A percentile compares a stretch with the other conserved stretches of the same genome.
These are phyloP conservation scores for Mercurialis annua DNA, from an alignment of 345 rosid genomes.

Conservation along the genomic window DNA sequence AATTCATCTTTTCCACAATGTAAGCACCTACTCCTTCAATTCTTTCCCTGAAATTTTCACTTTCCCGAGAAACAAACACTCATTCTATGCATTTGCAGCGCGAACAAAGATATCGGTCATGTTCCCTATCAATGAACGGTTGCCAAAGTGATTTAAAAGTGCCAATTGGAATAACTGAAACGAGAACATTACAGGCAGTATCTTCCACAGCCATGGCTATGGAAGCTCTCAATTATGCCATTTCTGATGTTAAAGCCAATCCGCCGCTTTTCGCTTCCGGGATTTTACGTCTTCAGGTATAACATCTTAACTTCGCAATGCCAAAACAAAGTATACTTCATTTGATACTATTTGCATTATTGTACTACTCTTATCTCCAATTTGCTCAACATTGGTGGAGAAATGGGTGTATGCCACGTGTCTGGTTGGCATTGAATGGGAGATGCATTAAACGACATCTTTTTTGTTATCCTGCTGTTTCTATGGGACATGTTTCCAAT, in stretches of 20 bases:
- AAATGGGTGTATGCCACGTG: slow-evolving; percentile 45
- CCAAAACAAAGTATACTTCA: too few relatives aligned
- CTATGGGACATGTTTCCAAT: not conserved
- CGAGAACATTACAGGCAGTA: slow-evolving; percentile 47
- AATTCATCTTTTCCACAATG: slow-evolving; percentile 22
- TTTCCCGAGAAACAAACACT: not conserved
- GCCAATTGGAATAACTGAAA: slow-evolving; percentile 53
- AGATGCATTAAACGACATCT: too few relatives aligned
- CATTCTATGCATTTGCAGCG: not conserved
- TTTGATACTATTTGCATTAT: not conserved
- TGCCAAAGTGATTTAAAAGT: slow-evolving; percentile 46
- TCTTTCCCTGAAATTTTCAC: not conserved
- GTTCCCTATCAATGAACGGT: slow-evolving; percentile 73
- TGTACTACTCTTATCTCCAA: slow-evolving; percentile 15
- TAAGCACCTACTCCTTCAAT: slow-evolving; percentile 8
- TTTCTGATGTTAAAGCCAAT: slow-evolving; percentile 38
- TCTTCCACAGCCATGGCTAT: slow-evolving; percentile 48
- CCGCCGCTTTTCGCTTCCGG: slow-evolving; percentile 63
- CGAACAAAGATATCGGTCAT: slow-evolving; percentile 33
- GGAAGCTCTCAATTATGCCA: slow-evolving; percentile 49
- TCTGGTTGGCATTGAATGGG: slow-evolving; percentile 14
- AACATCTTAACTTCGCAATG: not conserved
- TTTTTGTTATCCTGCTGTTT: not conserved
- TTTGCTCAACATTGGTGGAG: not conserved
- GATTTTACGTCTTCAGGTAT: slow-evolving; percentile 74